Base-by-base conservation (phyloP, 2,329 filamentous ascomycete species). In the Cephalotrichum gorgonifer region DNA sequence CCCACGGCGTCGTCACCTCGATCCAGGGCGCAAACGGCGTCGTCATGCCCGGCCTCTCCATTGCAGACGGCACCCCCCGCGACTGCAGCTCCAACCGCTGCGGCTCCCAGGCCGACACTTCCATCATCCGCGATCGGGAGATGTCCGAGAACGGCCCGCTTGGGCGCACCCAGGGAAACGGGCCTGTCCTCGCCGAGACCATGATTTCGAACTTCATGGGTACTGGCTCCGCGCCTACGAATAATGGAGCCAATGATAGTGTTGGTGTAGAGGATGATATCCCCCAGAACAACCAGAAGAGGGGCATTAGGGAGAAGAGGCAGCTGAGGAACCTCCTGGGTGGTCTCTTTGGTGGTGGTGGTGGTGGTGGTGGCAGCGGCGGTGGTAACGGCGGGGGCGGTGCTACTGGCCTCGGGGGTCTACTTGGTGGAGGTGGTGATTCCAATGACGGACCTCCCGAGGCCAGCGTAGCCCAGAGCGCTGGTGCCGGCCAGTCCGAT, bases 101-200 rank as follows among this genome's bases (percentile, higher is more conserved):
- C 59, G 82, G 81, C 51, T 74, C 81, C n/a, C 75, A 85, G 62
- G 78, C 75, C 51, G 82, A 86, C 59, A 85, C 82, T n/a, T 72
- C 81, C 62, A 83, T 85, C 69, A 83, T 85, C 64, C 77, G 81
- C 33, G 64, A 75, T 52, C 64, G 68, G 12, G 81, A 85, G 64
- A 71, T 85, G 50, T 65, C 67, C 35, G 69, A 73, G 55, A 61
- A 57, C 33, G 78, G 76, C 31, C 72, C 82, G 47, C 73, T 86
- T n/a, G 82, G 82, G 56, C 76, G 79, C 54, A 85, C 81, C 47
- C 63, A 78, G 58, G 76, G 71, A 52, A 75, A 73, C 48, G 79
- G 81, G 15, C 71, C 76, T 50, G 72, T 85, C 53, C 70, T 80
- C 52, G 74, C 81, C 26, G 66, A 69, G 20, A 67, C 66, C 55